Conservation (phyloP, 345 rosid genomes). For the Stellera chamaejasme region DNA sequence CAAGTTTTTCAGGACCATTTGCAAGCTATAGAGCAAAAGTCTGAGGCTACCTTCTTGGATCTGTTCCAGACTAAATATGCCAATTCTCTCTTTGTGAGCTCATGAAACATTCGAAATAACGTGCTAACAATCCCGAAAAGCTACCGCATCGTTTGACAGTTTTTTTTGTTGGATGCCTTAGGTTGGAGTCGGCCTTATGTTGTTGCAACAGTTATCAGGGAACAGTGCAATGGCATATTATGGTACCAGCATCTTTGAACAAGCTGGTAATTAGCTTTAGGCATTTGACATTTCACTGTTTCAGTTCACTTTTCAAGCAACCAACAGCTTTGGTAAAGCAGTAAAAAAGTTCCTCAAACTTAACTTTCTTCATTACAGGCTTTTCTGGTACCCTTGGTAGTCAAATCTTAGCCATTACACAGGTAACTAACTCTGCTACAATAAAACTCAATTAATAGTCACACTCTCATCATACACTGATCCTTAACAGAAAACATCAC, state of each 20-base stretch:
- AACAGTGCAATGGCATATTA: neutral
- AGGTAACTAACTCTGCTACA: neutral
- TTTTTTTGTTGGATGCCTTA: no score
- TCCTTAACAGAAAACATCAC: no score
- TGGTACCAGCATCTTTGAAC: neutral
- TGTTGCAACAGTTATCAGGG: neutral
- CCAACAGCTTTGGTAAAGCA: neutral
- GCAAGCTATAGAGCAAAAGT: neutral
- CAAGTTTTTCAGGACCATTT: neutral
- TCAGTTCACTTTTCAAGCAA: neutral
- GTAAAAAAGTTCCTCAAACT: neutral
- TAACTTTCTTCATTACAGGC: no score
- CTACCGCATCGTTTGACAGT: no score
- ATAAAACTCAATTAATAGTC: neutral
- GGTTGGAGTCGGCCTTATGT: neutral
- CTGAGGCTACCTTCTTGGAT: neutral
- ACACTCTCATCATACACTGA: neutral
- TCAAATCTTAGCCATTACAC: no score
- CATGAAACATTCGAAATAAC: no score
- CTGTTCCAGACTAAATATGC: slow-evolving; percentile 11
- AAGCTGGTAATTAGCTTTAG: slow-evolving; percentile 2
- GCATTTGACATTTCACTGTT: no score
- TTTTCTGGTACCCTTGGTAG: no score
- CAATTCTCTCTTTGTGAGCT: slow-evolving; percentile 5
- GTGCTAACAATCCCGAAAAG: no score